Conservation (phyloP, 345 rosid genomes). For the Eucalyptus erythrocorys region DNA sequence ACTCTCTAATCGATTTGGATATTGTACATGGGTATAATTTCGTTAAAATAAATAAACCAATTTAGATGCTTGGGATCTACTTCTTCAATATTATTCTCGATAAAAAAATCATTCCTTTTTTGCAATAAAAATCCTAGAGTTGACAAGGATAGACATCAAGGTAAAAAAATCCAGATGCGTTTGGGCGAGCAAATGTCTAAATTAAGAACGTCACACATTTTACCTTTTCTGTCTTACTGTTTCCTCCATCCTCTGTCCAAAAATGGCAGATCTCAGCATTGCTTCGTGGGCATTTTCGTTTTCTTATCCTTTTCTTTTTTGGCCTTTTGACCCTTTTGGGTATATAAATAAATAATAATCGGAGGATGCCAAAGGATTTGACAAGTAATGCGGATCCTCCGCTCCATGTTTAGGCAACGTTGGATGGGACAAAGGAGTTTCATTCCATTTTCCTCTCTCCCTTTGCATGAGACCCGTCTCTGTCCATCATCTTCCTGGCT, state of each 20-base stretch:
- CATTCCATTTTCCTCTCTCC: background rate
- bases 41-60: background rate
- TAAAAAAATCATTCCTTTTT: background rate
- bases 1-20: background rate
- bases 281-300: background rate
- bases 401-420: slow-evolving; percentile 4
- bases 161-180: background rate
- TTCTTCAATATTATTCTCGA: background rate
- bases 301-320: background rate
- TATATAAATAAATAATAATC: background rate
- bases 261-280: background rate
- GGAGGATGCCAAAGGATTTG: slow-evolving; percentile 8
- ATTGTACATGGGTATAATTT: background rate
- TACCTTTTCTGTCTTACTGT: background rate
- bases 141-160: background rate
- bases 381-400: slow-evolving; percentile 11
- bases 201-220: background rate
- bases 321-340: background rate
- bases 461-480: background rate
- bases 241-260: background rate
- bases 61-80: background rate
- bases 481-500: background rate
- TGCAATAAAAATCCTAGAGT: background rate
- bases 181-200: background rate
- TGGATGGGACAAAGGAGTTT: background rate